Percentiles rank a stretch among this genome's conserved stretches.
These are phyloP conservation scores for Bryoerythrophyllum caledonicum DNA, from an alignment of 225 moss, liverwort and hornwort genomes.

Conservation along the genomic window DNA sequence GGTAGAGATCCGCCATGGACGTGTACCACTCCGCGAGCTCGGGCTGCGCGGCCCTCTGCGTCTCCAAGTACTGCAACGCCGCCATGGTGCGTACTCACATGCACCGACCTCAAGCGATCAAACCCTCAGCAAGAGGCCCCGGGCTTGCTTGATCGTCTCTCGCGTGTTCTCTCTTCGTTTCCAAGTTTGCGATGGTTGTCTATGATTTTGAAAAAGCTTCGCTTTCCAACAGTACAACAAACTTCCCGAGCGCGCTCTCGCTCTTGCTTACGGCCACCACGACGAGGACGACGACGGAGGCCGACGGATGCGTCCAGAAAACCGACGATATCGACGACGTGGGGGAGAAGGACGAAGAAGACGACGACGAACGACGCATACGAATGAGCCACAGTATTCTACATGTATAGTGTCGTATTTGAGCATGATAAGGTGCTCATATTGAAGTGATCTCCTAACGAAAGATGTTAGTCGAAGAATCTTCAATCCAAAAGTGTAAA, in stretches of 20 bases:
- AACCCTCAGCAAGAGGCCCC: neutral
- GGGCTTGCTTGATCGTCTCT: neutral
- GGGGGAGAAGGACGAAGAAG: too few species aligned
- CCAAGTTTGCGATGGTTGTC: neutral
- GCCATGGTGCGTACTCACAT: slow-evolving; percentile 52
- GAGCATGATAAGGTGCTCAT: too few species aligned
- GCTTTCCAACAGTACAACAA: neutral
- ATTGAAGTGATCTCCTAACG: too few species aligned
- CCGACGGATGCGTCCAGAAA: neutral
- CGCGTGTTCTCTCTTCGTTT: neutral
- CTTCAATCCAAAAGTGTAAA: too few species aligned
- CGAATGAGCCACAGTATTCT: too few species aligned
- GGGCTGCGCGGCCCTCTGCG: slow-evolving; percentile 89
- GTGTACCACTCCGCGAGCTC: slow-evolving; percentile 98
- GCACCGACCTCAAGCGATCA: slow-evolving; percentile 1
- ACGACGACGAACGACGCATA: too few species aligned
- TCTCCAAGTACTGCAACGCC: slow-evolving; percentile 90
- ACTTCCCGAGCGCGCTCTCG: neutral
- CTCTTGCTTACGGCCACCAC: neutral
- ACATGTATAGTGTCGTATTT: too few species aligned
- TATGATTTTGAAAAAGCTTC: neutral
- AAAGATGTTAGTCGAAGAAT: too few species aligned
- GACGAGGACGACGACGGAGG: neutral
- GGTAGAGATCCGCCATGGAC: slow-evolving; percentile 90
- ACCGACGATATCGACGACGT: neutral